phyloP scores from a whole-genome alignment of 257 asterid species.

The Ilex aquifolium region DNA sequence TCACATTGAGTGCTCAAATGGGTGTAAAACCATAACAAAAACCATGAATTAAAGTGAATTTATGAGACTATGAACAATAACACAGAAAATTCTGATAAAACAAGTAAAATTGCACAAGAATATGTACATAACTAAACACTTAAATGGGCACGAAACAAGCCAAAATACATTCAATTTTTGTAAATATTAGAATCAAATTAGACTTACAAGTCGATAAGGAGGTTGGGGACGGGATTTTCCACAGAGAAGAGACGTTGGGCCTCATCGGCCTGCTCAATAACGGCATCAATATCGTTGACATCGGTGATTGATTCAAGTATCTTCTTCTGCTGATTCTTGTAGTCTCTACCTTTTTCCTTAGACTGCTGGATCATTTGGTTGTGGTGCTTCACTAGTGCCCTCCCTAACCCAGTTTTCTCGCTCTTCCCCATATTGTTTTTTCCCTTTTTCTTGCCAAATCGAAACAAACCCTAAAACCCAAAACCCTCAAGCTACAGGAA shows the following conservation, averaged over 20 bases:
- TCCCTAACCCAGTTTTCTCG: slow-evolving; percentile 67
- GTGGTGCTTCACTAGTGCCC: slow-evolving; percentile 93
- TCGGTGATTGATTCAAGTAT: slow-evolving; percentile 93
- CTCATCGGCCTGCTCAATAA: slow-evolving; percentile 82
- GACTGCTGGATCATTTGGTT: slow-evolving; percentile 72
- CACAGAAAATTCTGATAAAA: no score
- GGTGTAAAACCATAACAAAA: no score
- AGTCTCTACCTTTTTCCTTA: slow-evolving; percentile 65
- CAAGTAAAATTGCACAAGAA: not conserved
- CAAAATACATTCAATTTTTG: no score
- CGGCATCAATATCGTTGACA: slow-evolving; percentile 80
- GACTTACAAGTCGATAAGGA: slow-evolving; percentile 56
- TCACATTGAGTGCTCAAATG: no score
- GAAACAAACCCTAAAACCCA: not conserved
- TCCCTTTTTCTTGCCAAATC: not conserved
- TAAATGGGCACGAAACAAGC: not conserved
- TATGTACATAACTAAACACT: not conserved
- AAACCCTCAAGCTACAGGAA: not conserved
- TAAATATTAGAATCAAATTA: not conserved
- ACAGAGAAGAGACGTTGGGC: slow-evolving; percentile 66
- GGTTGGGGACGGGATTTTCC: slow-evolving; percentile 46
- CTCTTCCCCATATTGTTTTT: slow-evolving; percentile 51
- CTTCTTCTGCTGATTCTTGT: slow-evolving; percentile 67
- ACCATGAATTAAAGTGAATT: no score
- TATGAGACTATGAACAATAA: no score